Base-by-base conservation (phyloP, 805 yeast species). In the Metschnikowia anglica region DNA sequence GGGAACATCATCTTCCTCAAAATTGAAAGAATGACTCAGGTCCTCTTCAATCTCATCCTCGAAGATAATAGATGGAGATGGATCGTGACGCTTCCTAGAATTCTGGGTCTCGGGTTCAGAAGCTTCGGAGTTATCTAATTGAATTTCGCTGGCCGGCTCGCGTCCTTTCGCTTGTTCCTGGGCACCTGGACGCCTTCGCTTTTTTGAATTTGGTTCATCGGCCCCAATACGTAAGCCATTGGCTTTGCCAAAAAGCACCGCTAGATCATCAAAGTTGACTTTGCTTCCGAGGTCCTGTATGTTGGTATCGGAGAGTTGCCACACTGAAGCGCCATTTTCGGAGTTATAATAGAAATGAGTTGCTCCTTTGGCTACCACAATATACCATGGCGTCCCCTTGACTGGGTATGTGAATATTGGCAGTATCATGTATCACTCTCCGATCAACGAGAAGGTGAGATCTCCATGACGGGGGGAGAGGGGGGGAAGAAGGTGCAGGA, bases 251-350 rank as follows among this genome's bases (percentile, higher is more conserved):
- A 61, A 49, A 25, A 67, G 49, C 10, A 64, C 37, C 11, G 60
- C 61, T 9, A 67, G 44, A 21, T 59, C 59, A 36, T 66, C 65
- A 40, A 47, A 64, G 34, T 63, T 56, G n/a, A 67, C 58, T 21
- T 49, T 39, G 5, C 38, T 29, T 2, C 53, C 44, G 21, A 66
- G 55, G 27, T 44, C 50, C 3, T 47, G 43, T 41, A 42, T 38
- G 30, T 39, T 37, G 1, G 66, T 37, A 33, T 66, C 70, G 12
- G 48, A 34, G 19, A 65, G 43, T 50, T 66, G 72, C 73, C 73
- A 67, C 35, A 55, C 62, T 5, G 70, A 59, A 17, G 38, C 18
- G 16, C 46, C 44, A 4, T 47, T 42, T 1, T 18, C 38, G 11
- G 41, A 27, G 47, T 66, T 56, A 44, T 52, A 67, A 50, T 67